Evolutionary conservation across 352 stramenopile genomes (phyloP).

Genomic region (Phytophthora kernoviae): DNA sequence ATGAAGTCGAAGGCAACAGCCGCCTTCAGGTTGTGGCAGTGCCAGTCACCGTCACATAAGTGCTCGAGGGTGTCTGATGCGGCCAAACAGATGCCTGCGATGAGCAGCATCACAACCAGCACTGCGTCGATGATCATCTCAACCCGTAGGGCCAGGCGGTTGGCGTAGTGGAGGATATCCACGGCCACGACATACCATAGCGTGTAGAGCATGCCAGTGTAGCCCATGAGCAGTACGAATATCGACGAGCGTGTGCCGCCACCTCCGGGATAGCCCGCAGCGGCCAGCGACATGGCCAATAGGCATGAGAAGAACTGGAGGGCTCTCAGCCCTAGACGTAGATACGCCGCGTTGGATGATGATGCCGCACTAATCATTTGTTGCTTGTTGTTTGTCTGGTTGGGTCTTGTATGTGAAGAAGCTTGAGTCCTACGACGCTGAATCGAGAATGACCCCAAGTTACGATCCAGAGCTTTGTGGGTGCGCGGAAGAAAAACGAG

Average conservation of each 20-base stretch:
- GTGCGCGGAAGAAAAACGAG: too few relatives aligned
- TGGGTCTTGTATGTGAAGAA: neutral
- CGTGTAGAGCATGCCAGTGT: constrained; percentile 65
- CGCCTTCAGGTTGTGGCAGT: constrained; percentile 57
- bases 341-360: constrained; percentile 34
- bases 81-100: constrained; percentile 59
- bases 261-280: constrained; percentile 33
- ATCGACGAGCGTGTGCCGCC: constrained; percentile 32
- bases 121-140: constrained; percentile 43
- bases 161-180: constrained; percentile 50
- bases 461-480: neutral
- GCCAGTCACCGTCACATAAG: constrained; percentile 45
- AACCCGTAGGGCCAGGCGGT: constrained; percentile 25
- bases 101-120: constrained; percentile 47
- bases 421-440: constrained; percentile 8
- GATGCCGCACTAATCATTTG: constrained; percentile 24
- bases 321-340: constrained; percentile 40
- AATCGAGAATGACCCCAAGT: constrained; percentile 29
- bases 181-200: constrained; percentile 54
- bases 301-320: constrained; percentile 66
- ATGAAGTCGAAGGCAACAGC: constrained; percentile 64
- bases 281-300: constrained; percentile 51
- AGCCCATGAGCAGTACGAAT: constrained; percentile 66
- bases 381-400: constrained; percentile 1
- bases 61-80: constrained; percentile 49